phyloP scores from a whole-genome alignment of 768 basidiomycete species.

The Rhodotorula graminis region DNA sequence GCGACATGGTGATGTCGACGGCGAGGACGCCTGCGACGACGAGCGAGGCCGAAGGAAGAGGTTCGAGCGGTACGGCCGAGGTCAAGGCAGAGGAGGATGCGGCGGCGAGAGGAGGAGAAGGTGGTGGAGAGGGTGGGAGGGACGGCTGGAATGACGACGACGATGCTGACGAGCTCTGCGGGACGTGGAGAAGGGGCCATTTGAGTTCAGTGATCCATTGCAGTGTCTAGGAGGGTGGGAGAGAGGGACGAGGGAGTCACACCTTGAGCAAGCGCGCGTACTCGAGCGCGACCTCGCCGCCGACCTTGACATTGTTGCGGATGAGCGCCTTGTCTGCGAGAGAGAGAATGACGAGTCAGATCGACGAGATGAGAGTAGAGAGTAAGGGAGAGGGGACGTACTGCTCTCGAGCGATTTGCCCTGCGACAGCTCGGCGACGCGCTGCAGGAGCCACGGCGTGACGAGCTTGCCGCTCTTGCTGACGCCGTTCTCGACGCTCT shows the following conservation, averaged over 20 bases:
- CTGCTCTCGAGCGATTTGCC: constrained; percentile 70
- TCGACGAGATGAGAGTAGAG: not conserved
- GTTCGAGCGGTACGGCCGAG: not conserved
- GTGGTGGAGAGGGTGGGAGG: not conserved
- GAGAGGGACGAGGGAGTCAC: constrained; percentile 3
- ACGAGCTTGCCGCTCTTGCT: constrained; percentile 78
- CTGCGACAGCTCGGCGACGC: constrained; percentile 72
- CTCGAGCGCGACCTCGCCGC: constrained; percentile 72
- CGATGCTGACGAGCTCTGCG: constrained; percentile 46
- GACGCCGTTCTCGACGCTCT: constrained; percentile 75
- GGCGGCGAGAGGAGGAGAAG: not conserved
- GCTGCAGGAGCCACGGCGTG: constrained; percentile 86
- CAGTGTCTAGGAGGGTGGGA: constrained; percentile 2
- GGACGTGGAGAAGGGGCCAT: constrained; percentile 20
- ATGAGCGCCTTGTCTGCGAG: constrained; percentile 73
- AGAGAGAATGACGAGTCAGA: no score
- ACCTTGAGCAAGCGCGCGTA: constrained; percentile 57
- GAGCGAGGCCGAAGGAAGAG: constrained; percentile 45
- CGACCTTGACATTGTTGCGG: constrained; percentile 78
- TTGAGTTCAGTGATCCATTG: constrained; percentile 15
- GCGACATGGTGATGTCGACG: constrained; percentile 70
- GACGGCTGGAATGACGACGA: constrained; percentile 9
- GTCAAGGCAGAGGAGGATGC: not conserved
- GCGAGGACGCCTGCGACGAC: constrained; percentile 81
- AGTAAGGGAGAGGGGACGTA: constrained; percentile 47